Base-by-base conservation (phyloP, 495 filamentous ascomycete genomes). In the Trichoderma erinaceum region DNA sequence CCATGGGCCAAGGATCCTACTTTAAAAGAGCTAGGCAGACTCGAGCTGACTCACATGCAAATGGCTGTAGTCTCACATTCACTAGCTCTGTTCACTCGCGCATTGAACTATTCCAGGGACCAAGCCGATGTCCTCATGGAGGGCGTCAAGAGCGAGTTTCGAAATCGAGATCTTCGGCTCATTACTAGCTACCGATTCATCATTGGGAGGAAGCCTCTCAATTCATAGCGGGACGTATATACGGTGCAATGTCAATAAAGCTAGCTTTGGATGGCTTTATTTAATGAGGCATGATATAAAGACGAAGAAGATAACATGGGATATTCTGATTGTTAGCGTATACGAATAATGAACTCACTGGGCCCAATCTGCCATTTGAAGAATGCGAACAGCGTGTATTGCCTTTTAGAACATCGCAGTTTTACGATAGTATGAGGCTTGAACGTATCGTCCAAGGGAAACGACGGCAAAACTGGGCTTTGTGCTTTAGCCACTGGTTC, bases 141-240 rank as follows among this genome's bases (percentile, higher is more conserved):
- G 65, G 72, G 72, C 25, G 70, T 74, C 63, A 74, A 72, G 65
- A 35, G 67, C 18, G 72, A 74, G 68, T 74, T 74, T 66, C 63
- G 72, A n/a, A 72, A 63, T 68, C 56, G 56, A 27, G 70, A 74
- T 65, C 44, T 74, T 44, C 67, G 67, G n/a, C 32, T 74, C 21
- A 74, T 74, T n/a, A 74, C 72, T 6, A 46, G 38, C 52, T 74
- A 74, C 32, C 72, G 72, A 18, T 74, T 74, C 12, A 67, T 74
- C 41, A 58, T 64, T 1, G 72, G 72, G 29, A 66, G 69, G 48
- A 71, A 63, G n/a, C 65, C 64, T 29, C 56, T 61, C 23, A 16
- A 61, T 16, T 0, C 56, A 2, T 61, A 61, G 56, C 13, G 4
- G n/a, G n/a, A 11, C 21, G 50, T 21, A 56, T 4, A 56, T 46